These are phyloP conservation scores for Jacaranda copaia DNA, from an alignment of 257 asterid genomes.

Conservation along the genomic window DNA sequence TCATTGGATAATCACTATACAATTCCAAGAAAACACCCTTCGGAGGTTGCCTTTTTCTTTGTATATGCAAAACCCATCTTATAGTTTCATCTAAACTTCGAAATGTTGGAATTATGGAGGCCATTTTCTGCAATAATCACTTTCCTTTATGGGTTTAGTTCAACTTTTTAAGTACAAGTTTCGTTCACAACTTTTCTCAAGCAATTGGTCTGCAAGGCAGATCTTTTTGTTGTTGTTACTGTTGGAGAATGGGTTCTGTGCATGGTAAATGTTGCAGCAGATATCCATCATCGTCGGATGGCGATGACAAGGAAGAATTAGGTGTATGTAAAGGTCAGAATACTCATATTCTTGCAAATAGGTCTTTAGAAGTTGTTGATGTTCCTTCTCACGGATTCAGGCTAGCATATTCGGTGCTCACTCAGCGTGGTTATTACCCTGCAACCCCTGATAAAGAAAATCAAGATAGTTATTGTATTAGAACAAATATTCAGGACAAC, in stretches of 20 bases:
- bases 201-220: neutral
- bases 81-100: neutral
- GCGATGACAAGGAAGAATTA: conserved; percentile 47
- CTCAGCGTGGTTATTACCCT: conserved; percentile 68
- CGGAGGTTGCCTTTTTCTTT: neutral
- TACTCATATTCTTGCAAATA: conserved; percentile 40
- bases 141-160: neutral
- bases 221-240: neutral
- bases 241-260: conserved; percentile 60
- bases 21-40: neutral
- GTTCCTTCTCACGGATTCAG: conserved; percentile 66
- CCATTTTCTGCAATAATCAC: neutral
- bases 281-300: conserved; percentile 47
- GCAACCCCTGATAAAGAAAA: conserved; percentile 61
- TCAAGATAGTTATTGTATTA: conserved; percentile 63
- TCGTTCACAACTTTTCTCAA: neutral
- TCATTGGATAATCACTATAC: neutral
- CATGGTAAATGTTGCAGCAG: conserved; percentile 66
- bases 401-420: conserved; percentile 59
- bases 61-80: neutral
- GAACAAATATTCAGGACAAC: conserved; percentile 56
- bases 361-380: conserved; percentile 57
- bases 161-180: neutral
- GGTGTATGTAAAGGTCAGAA: conserved; percentile 43
- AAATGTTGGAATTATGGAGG: neutral